These are phyloP conservation scores for Handroanthus guayacan DNA, from an alignment of 257 asterid genomes.

Conservation along the genomic window DNA sequence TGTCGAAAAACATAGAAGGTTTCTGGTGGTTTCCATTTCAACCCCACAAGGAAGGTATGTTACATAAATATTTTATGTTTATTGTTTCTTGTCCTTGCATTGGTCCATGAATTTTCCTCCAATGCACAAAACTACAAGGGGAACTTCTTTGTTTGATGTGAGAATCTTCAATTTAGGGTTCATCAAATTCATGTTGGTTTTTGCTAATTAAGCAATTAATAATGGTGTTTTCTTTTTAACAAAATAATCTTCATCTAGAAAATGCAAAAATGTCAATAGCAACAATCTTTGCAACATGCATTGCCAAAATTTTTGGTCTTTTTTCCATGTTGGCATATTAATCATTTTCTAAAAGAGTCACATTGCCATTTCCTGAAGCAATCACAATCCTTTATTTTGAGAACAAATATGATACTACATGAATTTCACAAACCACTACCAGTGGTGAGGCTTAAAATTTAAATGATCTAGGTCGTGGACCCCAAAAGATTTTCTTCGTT, in stretches of 20 bases:
- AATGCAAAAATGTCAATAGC: background rate
- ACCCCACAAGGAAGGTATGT: slow-evolving; percentile 40
- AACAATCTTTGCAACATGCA: background rate
- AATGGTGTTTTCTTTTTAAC: background rate
- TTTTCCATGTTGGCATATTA: background rate
- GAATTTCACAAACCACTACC: too few relatives aligned
- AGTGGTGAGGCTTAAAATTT: too few relatives aligned
- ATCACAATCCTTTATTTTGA: background rate
- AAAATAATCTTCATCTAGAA: background rate
- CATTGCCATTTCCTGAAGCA: background rate
- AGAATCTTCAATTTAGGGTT: background rate
- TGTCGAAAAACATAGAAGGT: background rate
- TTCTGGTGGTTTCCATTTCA: slow-evolving; percentile 36
- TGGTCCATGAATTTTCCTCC: background rate
- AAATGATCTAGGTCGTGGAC: too few relatives aligned
- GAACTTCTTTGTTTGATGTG: background rate
- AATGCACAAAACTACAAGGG: background rate
- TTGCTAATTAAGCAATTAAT: background rate
- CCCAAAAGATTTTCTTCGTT: too few relatives aligned
- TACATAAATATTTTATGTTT: background rate
- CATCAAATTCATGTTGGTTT: background rate
- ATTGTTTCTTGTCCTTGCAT: background rate
- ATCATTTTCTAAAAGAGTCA: background rate
- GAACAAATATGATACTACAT: too few relatives aligned
- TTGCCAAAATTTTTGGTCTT: background rate